Base-by-base conservation (phyloP, 1,284 basidiomycete genomes). In the Cryptococcus hybrid region DNA sequence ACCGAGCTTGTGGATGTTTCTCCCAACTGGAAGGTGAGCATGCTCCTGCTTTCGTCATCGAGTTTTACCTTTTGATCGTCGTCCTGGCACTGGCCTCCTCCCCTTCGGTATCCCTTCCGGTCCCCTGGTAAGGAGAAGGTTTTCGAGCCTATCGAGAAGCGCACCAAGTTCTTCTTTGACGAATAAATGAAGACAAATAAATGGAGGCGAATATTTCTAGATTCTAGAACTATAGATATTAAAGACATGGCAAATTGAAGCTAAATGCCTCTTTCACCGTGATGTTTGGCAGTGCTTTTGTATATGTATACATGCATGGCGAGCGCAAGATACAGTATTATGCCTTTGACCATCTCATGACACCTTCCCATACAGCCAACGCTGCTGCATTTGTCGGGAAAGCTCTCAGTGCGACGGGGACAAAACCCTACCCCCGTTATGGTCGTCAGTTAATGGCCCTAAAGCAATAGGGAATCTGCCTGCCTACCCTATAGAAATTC, bases 51-150 rank as follows among this genome's bases (percentile, higher is more conserved):
- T 5, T 81, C 42, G 24, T 24, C 24, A 24, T 24, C 24, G 24
- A 24, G 24, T 24, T 24, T 24, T 24, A 24, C 24, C 24, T 24
- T 24, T 24, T 24, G 24, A 24, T 24, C 24, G 30, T 39, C 38
- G 40, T 24, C 24, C 24, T 8, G 13, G 13, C 52, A 65, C 72
- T 35, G 79, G 76, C 2, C 74, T 82, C 58, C 68, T 82, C 59
- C 80, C 81, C 5, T 81, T 82, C 55, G 81, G 81, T 55, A 66
- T 71, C 51, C 70, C 74, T 37, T 63, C 65, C 18, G 70, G 61
- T 2, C 63, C 69, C 68, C 79, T 0, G 69, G 65, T 12, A 66
- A 69, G 44, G 58, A 56, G 3, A 80, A 80, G 70, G 51, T 57
- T 13, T 80, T 77, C 65, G 53, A 69, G 48, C 68, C 76, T 6